Evolutionary conservation across 192 early-diverging fungal genomes (phyloP).

Genomic region (Geosiphon pyriformis): DNA sequence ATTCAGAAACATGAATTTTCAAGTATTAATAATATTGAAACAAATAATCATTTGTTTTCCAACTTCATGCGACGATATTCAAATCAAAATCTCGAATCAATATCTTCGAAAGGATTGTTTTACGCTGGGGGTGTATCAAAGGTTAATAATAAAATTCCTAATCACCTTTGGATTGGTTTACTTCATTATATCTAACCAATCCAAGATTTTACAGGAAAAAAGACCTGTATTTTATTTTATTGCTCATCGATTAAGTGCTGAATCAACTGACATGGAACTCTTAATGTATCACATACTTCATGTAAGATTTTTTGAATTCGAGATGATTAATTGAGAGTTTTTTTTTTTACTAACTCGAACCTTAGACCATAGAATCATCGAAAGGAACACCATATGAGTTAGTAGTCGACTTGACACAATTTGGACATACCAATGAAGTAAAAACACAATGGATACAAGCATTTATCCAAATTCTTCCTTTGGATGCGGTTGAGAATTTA

Average conservation of each 20-base stretch:
- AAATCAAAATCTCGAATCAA: slow-evolving; percentile 55
- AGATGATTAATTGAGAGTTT: neutral
- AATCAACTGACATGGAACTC: slow-evolving; percentile 79
- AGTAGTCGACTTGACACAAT: slow-evolving; percentile 77
- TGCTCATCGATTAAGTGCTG: slow-evolving; percentile 66
- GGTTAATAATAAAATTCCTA: slow-evolving; percentile 16
- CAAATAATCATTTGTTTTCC: slow-evolving; percentile 40
- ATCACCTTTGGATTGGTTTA: no score
- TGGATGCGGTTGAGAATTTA: slow-evolving; percentile 56
- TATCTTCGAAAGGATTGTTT: slow-evolving; percentile 68
- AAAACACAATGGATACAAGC: slow-evolving; percentile 71
- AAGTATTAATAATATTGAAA: slow-evolving; percentile 32
- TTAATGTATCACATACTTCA: slow-evolving; percentile 69
- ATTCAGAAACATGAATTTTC: slow-evolving; percentile 41
- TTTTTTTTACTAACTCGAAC: neutral
- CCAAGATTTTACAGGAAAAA: slow-evolving; percentile 32
- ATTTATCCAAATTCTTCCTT: slow-evolving; percentile 68
- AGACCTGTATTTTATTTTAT: slow-evolving; percentile 85
- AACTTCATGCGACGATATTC: slow-evolving; percentile 73
- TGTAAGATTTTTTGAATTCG: slow-evolving; percentile 33
- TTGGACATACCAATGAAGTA: slow-evolving; percentile 73
- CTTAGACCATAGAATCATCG: slow-evolving; percentile 55
- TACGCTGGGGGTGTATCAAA: slow-evolving; percentile 80
- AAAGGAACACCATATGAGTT: slow-evolving; percentile 70
- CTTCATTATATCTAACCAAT: no score